phyloP scores from a whole-genome alignment of 1,284 basidiomycete species.

The Peniophora sp. region DNA sequence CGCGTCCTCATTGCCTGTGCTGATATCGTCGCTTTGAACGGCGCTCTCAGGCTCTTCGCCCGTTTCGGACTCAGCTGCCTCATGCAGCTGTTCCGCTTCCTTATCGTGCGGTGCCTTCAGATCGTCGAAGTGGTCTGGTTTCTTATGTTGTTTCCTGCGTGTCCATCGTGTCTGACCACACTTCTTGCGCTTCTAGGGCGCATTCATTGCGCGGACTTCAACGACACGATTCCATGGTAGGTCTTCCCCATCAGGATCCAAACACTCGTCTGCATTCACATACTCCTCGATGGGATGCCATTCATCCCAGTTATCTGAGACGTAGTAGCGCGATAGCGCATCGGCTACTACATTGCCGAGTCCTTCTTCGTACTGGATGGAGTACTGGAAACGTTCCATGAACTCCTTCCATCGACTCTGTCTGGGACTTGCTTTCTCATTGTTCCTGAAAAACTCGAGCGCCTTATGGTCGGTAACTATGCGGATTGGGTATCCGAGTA shows the following conservation, averaged over 20 bases:
- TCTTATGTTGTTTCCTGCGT: no score
- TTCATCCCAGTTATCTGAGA: not conserved
- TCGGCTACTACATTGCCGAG: not conserved
- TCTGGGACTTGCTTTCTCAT: not conserved
- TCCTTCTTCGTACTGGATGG: not conserved
- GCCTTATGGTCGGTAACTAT: constrained; percentile 26
- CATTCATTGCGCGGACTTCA: not conserved
- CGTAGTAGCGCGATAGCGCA: not conserved
- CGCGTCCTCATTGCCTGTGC: no score
- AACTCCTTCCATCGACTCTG: not conserved
- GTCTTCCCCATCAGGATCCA: not conserved
- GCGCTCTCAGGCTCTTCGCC: no score
- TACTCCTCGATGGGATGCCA: not conserved
- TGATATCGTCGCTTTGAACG: no score
- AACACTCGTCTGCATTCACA: not conserved
- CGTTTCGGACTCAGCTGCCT: no score
- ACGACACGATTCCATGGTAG: not conserved
- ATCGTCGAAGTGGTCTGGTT: no score
- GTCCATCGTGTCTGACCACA: no score
- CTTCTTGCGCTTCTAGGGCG: no score
- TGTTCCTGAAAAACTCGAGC: constrained; percentile 21
- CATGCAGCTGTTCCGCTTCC: no score
- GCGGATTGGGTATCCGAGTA: constrained; percentile 20
- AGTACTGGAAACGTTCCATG: not conserved
- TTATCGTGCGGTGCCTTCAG: no score